phyloP scores from a whole-genome alignment of 345 rosid species.

The Gossypium rotundifolium region DNA sequence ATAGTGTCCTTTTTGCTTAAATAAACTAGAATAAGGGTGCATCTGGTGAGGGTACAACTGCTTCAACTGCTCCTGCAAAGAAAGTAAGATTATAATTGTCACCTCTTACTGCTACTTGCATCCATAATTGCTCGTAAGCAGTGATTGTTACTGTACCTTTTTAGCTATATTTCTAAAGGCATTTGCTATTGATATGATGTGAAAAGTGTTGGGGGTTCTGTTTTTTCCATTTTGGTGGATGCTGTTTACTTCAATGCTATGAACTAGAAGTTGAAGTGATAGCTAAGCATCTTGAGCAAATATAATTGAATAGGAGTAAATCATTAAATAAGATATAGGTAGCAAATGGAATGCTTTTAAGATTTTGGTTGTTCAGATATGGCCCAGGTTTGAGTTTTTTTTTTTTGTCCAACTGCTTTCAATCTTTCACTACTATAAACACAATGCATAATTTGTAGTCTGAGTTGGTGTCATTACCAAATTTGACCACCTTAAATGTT shows the following conservation, averaged over 20 bases:
- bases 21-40: conserved; percentile 41
- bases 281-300: background rate
- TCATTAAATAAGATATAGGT: background rate
- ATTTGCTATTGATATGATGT: background rate
- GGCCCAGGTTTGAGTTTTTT: background rate
- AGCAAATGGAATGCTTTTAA: background rate
- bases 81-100: conserved; percentile 26
- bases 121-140: background rate
- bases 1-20: background rate
- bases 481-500: background rate
- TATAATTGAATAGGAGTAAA: background rate
- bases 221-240: background rate
- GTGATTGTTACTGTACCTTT: background rate
- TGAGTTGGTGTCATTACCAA: background rate
- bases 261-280: background rate
- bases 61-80: conserved; percentile 35
- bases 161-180: background rate
- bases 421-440: background rate
- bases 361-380: background rate
- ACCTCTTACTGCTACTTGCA: background rate
- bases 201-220: background rate
- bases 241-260: background rate
- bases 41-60: conserved; percentile 43
- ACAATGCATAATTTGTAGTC: background rate
- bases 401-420: background rate